Evolutionary conservation across 139 green algal genomes (phyloP).

Genomic region (Klebsormidium nitens): DNA sequence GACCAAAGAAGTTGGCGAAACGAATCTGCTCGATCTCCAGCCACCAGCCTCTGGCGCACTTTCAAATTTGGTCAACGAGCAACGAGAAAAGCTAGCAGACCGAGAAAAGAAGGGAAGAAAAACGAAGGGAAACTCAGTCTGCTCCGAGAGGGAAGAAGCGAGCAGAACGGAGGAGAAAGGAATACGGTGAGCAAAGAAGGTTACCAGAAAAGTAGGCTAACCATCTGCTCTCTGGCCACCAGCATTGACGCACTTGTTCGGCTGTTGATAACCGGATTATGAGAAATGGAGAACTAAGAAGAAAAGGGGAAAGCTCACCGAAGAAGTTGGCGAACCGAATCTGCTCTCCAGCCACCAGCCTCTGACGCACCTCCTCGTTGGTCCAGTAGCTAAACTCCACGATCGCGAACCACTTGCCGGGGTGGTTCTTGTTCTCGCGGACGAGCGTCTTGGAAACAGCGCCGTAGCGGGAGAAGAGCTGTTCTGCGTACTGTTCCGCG

Average conservation of each 20-base stretch:
- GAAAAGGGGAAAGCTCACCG: constrained; percentile 10
- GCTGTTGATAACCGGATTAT: no score
- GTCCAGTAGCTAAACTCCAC: constrained; percentile 35
- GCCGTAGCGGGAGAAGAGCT: constrained; percentile 18
- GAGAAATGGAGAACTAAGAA: no score
- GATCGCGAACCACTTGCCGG: constrained; percentile 31
- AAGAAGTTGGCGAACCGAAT: constrained; percentile 26
- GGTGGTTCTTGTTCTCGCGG: constrained; percentile 30
- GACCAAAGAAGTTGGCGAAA: constrained; percentile 28
- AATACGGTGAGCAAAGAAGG: no score
- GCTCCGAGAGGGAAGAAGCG: no score
- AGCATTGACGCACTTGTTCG: no score
- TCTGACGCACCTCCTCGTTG: background rate
- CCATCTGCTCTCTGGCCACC: no score
- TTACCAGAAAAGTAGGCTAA: no score
- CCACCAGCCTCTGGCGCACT: constrained; percentile 18
- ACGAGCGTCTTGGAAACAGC: constrained; percentile 10
- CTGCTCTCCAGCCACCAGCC: constrained; percentile 27
- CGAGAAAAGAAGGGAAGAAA: no score
- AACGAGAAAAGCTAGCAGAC: no score
- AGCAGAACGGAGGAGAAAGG: no score
- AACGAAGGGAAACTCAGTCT: no score
- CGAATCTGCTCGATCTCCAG: constrained; percentile 30
- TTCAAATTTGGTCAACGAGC: no score
- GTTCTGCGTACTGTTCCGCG: constrained; percentile 16